Evolutionary conservation across 164 flowering plant species (phyloP).

Genomic region (Tetrastigma voinierianum): DNA sequence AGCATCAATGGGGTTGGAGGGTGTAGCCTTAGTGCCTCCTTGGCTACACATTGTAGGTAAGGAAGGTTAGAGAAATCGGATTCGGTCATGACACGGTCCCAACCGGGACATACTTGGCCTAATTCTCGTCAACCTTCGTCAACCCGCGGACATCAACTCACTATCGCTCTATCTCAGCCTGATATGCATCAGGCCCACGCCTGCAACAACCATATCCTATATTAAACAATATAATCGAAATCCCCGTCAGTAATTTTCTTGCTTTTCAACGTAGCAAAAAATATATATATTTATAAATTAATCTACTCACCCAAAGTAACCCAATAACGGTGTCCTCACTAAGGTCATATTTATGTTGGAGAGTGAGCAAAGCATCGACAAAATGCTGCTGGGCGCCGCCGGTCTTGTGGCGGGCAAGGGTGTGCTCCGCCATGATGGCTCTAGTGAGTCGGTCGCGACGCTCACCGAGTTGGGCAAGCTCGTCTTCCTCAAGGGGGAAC

Average conservation of each 20-base stretch:
- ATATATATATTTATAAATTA: too few species aligned
- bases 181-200: slow-evolving; percentile 42
- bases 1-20: too few species aligned
- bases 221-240: too few species aligned
- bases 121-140: slow-evolving; percentile 44
- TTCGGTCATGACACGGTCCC: slow-evolving; percentile 32
- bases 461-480: slow-evolving; percentile 37
- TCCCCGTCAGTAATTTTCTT: too few species aligned
- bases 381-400: slow-evolving; percentile 44
- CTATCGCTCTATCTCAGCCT: slow-evolving; percentile 42
- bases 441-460: too few species aligned
- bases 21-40: too few species aligned
- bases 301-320: slow-evolving; percentile 46
- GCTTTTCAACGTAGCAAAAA: too few species aligned
- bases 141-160: slow-evolving; percentile 35
- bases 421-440: slow-evolving; percentile 50
- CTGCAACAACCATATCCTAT: slow-evolving; percentile 51
- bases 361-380: slow-evolving; percentile 43
- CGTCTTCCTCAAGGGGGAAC: slow-evolving; percentile 41
- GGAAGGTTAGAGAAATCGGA: slow-evolving; percentile 38
- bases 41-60: too few species aligned
- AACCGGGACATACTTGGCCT: slow-evolving; percentile 35
- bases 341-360: slow-evolving; percentile 42
- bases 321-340: slow-evolving; percentile 48
- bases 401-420: slow-evolving; percentile 25